These are phyloP conservation scores for Neonectria ditissima DNA, from an alignment of 2,329 filamentous ascomycete species.

Conservation along the genomic window DNA sequence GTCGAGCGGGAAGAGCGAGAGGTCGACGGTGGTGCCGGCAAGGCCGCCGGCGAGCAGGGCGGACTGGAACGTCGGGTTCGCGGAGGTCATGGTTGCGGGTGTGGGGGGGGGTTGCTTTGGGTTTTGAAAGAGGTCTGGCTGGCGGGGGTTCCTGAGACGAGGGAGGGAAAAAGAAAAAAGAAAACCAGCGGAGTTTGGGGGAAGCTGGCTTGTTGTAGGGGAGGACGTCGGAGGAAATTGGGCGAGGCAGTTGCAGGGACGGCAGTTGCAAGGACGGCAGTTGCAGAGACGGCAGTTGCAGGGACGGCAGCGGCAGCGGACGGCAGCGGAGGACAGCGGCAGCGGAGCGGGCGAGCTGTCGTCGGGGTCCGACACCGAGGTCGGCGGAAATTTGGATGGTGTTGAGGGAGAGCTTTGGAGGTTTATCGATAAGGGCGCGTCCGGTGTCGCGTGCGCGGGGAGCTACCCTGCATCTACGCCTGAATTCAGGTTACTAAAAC, in stretches of 20 bases:
- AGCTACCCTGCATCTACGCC: conserved; percentile 5
- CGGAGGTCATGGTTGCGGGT: conserved; percentile 25
- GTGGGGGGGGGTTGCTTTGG: too few relatives aligned
- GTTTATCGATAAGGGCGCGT: conserved; percentile 43
- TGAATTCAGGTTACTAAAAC: not conserved
- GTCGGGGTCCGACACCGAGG: conserved; percentile 41
- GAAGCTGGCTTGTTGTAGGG: not conserved
- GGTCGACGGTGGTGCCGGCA: conserved; percentile 95
- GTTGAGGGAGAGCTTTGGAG: conserved; percentile 24
- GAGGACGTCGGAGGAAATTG: conserved; percentile 2
- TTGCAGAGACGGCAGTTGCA: conserved; percentile 18
- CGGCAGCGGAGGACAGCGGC: not conserved
- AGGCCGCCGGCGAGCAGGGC: conserved; percentile 84
- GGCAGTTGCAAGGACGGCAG: conserved; percentile 4
- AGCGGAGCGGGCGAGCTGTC: conserved; percentile 10
- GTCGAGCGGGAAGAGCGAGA: conserved; percentile 97
- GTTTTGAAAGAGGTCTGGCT: not conserved
- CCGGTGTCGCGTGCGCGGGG: conserved; percentile 3
- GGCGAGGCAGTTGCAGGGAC: too few relatives aligned
- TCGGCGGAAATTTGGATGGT: conserved; percentile 38
- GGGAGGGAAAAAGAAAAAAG: not conserved
- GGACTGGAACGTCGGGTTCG: conserved; percentile 64
- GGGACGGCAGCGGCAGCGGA: conserved; percentile 3
- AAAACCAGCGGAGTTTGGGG: too few relatives aligned
- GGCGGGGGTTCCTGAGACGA: not conserved